These are phyloP conservation scores for Morella rubra DNA, from an alignment of 306 rosid species.

Conservation along the genomic window DNA sequence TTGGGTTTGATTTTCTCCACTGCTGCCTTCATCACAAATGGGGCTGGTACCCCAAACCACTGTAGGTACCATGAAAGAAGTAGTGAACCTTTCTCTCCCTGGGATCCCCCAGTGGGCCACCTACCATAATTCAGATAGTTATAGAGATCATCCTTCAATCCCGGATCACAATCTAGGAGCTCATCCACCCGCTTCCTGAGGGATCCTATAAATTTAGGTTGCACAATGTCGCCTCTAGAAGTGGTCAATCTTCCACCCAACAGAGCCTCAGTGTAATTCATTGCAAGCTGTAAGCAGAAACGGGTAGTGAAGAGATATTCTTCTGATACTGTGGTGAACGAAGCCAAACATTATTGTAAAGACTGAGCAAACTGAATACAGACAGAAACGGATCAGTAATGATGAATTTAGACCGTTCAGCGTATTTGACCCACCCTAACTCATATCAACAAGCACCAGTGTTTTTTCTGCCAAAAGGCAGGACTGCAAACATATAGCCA, in stretches of 20 bases:
- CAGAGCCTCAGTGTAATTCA: conserved; percentile 76
- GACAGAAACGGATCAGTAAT: neutral
- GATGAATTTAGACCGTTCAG: neutral
- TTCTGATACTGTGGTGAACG: neutral
- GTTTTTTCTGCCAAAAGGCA: neutral
- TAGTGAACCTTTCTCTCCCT: conserved; percentile 45
- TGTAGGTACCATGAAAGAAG: conserved; percentile 89
- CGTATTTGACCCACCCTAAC: neutral
- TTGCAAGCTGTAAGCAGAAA: conserved; percentile 68
- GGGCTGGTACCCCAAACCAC: conserved; percentile 82
- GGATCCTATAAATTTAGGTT: conserved; percentile 67
- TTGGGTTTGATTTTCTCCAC: conserved; percentile 59
- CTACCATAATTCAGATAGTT: conserved; percentile 64
- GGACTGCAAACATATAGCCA: neutral
- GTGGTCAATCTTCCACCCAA: conserved; percentile 57
- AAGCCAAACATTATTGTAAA: neutral
- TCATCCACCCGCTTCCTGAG: conserved; percentile 77
- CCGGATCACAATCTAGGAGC: conserved; percentile 53
- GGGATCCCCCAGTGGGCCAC: conserved; percentile 71
- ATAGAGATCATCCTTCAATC: conserved; percentile 62
- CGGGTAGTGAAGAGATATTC: conserved; percentile 15
- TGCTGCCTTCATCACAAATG: conserved; percentile 51
- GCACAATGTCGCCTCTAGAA: conserved; percentile 76
- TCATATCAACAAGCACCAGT: neutral
- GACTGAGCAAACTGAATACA: neutral